phyloP scores from a whole-genome alignment of 2,329 filamentous ascomycete genomes.

The Ascochyta pisi region DNA sequence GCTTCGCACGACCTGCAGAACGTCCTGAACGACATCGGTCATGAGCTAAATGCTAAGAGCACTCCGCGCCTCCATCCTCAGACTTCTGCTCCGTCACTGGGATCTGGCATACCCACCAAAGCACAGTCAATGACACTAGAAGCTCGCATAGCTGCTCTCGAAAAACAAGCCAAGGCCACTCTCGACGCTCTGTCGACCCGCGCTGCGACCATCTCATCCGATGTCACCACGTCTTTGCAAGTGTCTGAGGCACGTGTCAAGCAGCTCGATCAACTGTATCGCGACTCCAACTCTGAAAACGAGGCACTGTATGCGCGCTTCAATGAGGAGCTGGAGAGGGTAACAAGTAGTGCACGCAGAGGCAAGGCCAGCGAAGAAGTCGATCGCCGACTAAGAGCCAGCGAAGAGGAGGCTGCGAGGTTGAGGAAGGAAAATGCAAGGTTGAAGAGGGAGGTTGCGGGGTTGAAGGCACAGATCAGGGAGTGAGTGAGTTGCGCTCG shows the following conservation, averaged over 20 bases:
- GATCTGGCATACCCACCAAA: slow-evolving; percentile 22
- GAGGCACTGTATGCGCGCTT: slow-evolving; percentile 91
- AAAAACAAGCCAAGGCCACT: slow-evolving; percentile 66
- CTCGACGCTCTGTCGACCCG: slow-evolving; percentile 44
- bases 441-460: slow-evolving; percentile 81
- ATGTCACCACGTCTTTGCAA: slow-evolving; percentile 74
- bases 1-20: slow-evolving; percentile 73
- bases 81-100: slow-evolving; percentile 35
- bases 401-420: slow-evolving; percentile 76
- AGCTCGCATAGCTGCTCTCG: slow-evolving; percentile 69
- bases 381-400: slow-evolving; percentile 72
- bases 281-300: slow-evolving; percentile 87
- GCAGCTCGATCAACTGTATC: slow-evolving; percentile 86
- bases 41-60: slow-evolving; percentile 69
- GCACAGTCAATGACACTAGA: slow-evolving; percentile 51
- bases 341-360: slow-evolving; percentile 72
- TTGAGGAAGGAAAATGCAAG: slow-evolving; percentile 86
- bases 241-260: slow-evolving; percentile 80
- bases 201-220: slow-evolving; percentile 64
- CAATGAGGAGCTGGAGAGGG: slow-evolving; percentile 86
- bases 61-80: slow-evolving; percentile 44
- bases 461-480: slow-evolving; percentile 60
- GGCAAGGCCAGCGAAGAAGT: slow-evolving; percentile 83
- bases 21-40: slow-evolving; percentile 80
- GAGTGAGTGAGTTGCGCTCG: slow-evolving; percentile 44